phyloP scores from a whole-genome alignment of 129 eudicot species.

The Ambrosia artemisiifolia region DNA sequence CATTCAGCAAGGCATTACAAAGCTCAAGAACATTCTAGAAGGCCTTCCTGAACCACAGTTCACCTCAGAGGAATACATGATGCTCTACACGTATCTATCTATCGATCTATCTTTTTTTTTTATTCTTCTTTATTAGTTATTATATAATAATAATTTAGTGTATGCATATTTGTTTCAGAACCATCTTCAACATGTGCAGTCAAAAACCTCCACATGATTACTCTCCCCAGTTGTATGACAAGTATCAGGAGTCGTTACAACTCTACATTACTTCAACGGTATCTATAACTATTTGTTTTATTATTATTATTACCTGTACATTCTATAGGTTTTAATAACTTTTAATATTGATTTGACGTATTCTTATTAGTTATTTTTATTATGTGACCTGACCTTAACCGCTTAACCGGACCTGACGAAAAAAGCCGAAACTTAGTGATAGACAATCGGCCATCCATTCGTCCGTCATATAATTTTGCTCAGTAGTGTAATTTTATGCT shows the following conservation, averaged over 20 bases:
- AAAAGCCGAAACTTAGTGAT: too few species aligned
- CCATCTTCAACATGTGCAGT: constrained; percentile 82
- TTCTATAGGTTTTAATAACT: too few species aligned
- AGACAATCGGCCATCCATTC: too few species aligned
- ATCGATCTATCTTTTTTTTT: not conserved
- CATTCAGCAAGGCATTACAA: constrained; percentile 81
- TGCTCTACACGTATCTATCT: constrained; percentile 73
- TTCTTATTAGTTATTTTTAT: too few species aligned
- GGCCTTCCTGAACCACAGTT: constrained; percentile 87
- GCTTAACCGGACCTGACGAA: too few species aligned
- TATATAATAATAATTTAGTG: constrained; percentile 5
- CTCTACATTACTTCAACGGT: constrained; percentile 61
- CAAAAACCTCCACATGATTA: constrained; percentile 89
- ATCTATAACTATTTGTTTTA: too few species aligned
- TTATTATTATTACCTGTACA: not conserved
- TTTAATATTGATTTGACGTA: too few species aligned
- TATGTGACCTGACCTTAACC: too few species aligned
- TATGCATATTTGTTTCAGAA: constrained; percentile 38
- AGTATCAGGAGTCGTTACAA: constrained; percentile 67
- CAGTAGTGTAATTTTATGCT: too few species aligned
- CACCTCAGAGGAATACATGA: constrained; percentile 91
- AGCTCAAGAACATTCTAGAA: constrained; percentile 80
- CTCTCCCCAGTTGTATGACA: constrained; percentile 81
- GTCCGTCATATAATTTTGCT: too few species aligned
- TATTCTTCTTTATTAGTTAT: not conserved